A percentile compares a stretch with the other conserved stretches of the same genome.
These are phyloP conservation scores for Talaromyces borbonicus DNA, from an alignment of 495 filamentous ascomycete genomes.

Conservation along the genomic window DNA sequence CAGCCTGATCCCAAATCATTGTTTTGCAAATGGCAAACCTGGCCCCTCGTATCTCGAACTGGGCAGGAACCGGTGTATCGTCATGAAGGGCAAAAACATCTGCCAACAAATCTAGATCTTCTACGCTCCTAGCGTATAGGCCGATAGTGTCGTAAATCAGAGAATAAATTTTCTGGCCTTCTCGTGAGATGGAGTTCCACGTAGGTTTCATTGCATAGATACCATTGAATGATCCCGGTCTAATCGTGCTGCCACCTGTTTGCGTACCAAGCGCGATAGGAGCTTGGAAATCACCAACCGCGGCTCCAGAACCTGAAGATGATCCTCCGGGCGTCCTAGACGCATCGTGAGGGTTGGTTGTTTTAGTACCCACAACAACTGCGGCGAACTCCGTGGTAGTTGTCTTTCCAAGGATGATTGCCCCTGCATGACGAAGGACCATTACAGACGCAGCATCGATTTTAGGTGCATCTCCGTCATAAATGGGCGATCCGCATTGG, in stretches of 20 bases:
- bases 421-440: not conserved
- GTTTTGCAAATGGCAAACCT: conserved; percentile 41
- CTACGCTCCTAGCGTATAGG: conserved; percentile 36
- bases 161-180: conserved; percentile 39
- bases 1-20: conserved; percentile 34
- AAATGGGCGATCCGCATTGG: not conserved
- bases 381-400: conserved; percentile 7
- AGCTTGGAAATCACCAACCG: conserved; percentile 10
- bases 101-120: conserved; percentile 40
- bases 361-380: not conserved
- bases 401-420: no score
- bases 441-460: not conserved
- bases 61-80: conserved; percentile 20
- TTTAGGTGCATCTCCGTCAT: not conserved
- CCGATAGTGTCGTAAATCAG: conserved; percentile 44
- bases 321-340: conserved; percentile 54
- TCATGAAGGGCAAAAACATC: conserved; percentile 39
- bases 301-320: conserved; percentile 52
- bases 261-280: conserved; percentile 1
- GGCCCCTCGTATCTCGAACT: conserved; percentile 26
- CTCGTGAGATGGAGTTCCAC: conserved; percentile 42
- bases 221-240: conserved; percentile 46
- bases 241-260: conserved; percentile 15
- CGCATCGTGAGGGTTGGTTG: conserved; percentile 50
- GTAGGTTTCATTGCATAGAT: conserved; percentile 49